Base-by-base conservation (phyloP, 805 yeast genomes). In the Kregervanrija fluxuum region DNA sequence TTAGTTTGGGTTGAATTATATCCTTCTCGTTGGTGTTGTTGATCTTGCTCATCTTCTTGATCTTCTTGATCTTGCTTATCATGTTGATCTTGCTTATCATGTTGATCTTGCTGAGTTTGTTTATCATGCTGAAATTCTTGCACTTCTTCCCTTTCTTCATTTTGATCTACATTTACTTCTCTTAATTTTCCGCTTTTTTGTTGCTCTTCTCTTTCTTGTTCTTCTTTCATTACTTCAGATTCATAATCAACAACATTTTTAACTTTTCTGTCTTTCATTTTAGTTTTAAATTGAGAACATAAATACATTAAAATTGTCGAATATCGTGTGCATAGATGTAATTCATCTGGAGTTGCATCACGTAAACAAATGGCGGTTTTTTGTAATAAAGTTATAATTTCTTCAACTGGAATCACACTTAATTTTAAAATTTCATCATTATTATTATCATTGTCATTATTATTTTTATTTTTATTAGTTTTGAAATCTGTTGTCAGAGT, bases 261-360 rank as follows among this genome's bases (percentile, higher is more conserved):
- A 30, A 37, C 46, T 34, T 45, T 49, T 13, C 51, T 54, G 15
- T 52, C 56, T 30, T 49, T 55, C 42, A 53, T 47, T 47, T 59
- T 66, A 10, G 75, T 67, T 54, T 77, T 81, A 79, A 85, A 79
- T 58, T 85, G 88, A 3, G 85, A 77, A 50, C 88, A 84, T 37
- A 87, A 67, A 54, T 80, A 85, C 79, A 84, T 73, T 54, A 87
- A 64, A 42, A 85, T 83, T 11, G 85, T 82, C 11, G 89, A 80
- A 56, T 87, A 87, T 40, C 95, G 67, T 0, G 86, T 79, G 59
- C 95, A 83, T 31, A 89, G 67, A 65, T 89, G 96, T 35, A 89
- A 67, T 51, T 87, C 95, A 64, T 89, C 96, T 0, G 96, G 96
- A 1, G 95, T 77, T 22, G 95, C 84, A 54, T 85, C 95, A 45